A percentile compares a stretch with the other conserved stretches of the same genome.
Evolutionary conservation across 1,139 yeast genomes (phyloP).

Genomic region (Wickerhamomyces sp.): DNA sequence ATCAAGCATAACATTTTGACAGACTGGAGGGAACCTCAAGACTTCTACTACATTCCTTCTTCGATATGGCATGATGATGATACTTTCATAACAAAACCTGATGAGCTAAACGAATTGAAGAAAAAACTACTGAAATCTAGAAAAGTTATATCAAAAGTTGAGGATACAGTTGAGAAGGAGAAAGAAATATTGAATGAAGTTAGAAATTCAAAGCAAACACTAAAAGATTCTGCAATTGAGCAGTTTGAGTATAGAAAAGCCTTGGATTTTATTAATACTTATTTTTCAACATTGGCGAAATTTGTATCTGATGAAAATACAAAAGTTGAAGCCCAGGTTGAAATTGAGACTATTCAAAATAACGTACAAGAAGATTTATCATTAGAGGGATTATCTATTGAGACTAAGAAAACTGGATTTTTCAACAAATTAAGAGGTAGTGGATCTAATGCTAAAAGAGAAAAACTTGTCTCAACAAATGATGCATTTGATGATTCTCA

Average conservation of each 20-base stretch:
- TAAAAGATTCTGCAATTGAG: constrained; percentile 25
- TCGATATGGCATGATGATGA: constrained; percentile 98
- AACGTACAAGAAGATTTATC: constrained; percentile 74
- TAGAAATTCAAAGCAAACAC: constrained; percentile 34
- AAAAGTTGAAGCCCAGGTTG: constrained; percentile 76
- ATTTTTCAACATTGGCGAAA: constrained; percentile 52
- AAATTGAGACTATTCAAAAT: constrained; percentile 82
- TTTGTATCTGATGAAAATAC: constrained; percentile 72
- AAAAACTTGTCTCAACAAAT: constrained; percentile 14
- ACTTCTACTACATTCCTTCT: constrained; percentile 81
- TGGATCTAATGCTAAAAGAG: constrained; percentile 7
- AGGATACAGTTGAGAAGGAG: constrained; percentile 31
- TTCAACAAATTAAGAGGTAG: constrained; percentile 32
- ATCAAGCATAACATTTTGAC: constrained; percentile 65
- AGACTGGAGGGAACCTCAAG: constrained; percentile 81
- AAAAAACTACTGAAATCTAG: constrained; percentile 50
- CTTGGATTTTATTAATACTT: constrained; percentile 48
- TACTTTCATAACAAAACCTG: constrained; percentile 54
- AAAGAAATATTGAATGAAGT: constrained; percentile 29
- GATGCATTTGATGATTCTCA: constrained; percentile 17
- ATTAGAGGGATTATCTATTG: constrained; percentile 34
- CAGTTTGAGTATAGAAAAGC: constrained; percentile 43
- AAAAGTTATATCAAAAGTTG: constrained; percentile 39
- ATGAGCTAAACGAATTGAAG: constrained; percentile 64
- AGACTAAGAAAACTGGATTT: constrained; percentile 56